phyloP scores from a whole-genome alignment of 2,329 filamentous ascomycete genomes.

The Botrytis pseudocinerea region DNA sequence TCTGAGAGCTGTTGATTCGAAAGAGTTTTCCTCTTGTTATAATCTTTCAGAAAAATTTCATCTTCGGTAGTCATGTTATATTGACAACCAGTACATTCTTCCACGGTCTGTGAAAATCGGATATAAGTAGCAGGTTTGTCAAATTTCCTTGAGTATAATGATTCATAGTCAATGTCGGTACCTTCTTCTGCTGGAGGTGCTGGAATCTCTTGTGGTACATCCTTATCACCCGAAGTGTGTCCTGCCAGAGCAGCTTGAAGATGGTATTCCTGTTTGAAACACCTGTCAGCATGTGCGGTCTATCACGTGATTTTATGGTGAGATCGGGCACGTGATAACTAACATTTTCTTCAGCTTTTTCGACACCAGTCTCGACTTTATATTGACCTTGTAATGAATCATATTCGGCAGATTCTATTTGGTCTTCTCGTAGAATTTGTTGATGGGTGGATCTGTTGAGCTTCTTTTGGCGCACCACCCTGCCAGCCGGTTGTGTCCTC shows the following conservation, averaged over 20 bases:
- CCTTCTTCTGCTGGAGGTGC: conserved; percentile 65
- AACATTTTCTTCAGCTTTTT: conserved; percentile 96
- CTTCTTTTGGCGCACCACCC: conserved; percentile 59
- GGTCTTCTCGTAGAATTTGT: conserved; percentile 75
- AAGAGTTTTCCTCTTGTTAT: conserved; percentile 72
- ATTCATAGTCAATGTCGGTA: conserved; percentile 75
- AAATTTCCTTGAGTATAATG: conserved; percentile 78
- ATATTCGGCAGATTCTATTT: conserved; percentile 85
- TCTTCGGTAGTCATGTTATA: conserved; percentile 97
- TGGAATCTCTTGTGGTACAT: conserved; percentile 50
- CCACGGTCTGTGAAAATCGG: conserved; percentile 95
- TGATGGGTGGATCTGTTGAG: conserved; percentile 41
- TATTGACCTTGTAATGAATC: conserved; percentile 70
- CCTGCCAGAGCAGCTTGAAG: conserved; percentile 40
- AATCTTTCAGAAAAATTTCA: conserved; percentile 76
- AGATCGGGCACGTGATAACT: conserved; percentile 48
- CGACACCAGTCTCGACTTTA: conserved; percentile 92
- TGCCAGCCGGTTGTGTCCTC: conserved; percentile 38
- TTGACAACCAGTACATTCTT: conserved; percentile 84
- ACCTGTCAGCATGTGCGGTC: neutral
- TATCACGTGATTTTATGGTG: conserved; percentile 32
- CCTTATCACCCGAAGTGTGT: conserved; percentile 33
- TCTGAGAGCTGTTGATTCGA: conserved; percentile 70
- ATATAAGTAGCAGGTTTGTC: conserved; percentile 90
- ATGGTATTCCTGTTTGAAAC: conserved; percentile 40